Conservation (phyloP, 352 stramenopile species). For the Phytophthora niederhauseri region DNA sequence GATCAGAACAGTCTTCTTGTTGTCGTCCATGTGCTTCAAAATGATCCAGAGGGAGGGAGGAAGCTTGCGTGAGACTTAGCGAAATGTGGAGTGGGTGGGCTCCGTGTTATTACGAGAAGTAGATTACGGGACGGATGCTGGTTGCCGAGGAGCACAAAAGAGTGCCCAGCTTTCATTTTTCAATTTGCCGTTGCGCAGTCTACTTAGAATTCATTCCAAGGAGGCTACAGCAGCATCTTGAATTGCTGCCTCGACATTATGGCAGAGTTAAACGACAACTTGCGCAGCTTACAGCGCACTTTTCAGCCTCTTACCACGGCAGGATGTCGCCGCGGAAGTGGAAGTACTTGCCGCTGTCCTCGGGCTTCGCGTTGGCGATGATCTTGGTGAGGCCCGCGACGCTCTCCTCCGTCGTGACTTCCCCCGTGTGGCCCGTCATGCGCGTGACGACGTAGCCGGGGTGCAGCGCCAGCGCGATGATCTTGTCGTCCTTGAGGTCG, state of each 20-base stretch:
- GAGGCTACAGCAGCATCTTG: too few relatives aligned
- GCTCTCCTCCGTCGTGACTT: conserved; percentile 41
- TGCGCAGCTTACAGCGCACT: not conserved
- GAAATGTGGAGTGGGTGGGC: not conserved
- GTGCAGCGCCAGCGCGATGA: conserved; percentile 50
- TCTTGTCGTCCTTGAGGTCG: conserved; percentile 58
- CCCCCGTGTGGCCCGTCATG: conserved; percentile 46
- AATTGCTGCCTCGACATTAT: too few relatives aligned
- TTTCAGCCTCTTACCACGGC: conserved; percentile 38
- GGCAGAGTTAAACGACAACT: not conserved
- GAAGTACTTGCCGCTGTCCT: conserved; percentile 55
- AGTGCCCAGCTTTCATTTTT: too few relatives aligned
- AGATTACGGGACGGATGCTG: too few relatives aligned
- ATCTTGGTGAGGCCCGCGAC: conserved; percentile 47
- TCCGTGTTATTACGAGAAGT: too few relatives aligned
- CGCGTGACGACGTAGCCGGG: conserved; percentile 62
- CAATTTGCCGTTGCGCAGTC: too few relatives aligned
- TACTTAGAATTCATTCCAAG: too few relatives aligned
- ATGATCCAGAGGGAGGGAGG: not conserved
- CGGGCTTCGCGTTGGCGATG: conserved; percentile 39
- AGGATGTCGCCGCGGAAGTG: conserved; percentile 41
- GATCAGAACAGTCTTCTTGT: conserved; percentile 58
- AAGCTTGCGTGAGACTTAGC: not conserved
- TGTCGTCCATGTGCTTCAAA: conserved; percentile 16
- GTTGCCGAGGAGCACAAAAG: too few relatives aligned